phyloP scores from a whole-genome alignment of 805 yeast genomes.

The Nakazawaea wyomingensis region DNA sequence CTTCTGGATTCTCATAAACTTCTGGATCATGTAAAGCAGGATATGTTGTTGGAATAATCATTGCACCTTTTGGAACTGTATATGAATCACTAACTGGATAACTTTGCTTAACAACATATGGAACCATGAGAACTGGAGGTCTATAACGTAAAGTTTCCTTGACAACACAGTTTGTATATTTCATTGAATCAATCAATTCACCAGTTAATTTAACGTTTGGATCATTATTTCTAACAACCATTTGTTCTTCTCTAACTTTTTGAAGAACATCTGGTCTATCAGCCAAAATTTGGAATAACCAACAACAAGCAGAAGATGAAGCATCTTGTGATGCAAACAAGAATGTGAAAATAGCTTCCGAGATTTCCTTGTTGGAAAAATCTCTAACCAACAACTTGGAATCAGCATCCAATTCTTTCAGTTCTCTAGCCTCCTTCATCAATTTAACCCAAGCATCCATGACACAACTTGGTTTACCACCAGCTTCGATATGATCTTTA shows the following conservation, averaged over 20 bases:
- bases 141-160: constrained; percentile 90
- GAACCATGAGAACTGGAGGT: constrained; percentile 98
- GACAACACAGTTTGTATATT: constrained; percentile 84
- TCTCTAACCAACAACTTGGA: constrained; percentile 66
- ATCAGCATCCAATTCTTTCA: constrained; percentile 43
- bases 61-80: constrained; percentile 94
- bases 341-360: constrained; percentile 95
- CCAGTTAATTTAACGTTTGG: constrained; percentile 55
- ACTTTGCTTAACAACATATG: constrained; percentile 82
- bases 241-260: constrained; percentile 90
- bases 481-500: constrained; percentile 69
- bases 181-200: constrained; percentile 80
- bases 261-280: constrained; percentile 89
- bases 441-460: constrained; percentile 92
- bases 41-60: constrained; percentile 93
- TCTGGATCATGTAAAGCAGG: constrained; percentile 98
- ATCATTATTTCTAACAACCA: constrained; percentile 75
- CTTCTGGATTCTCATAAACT: constrained; percentile 91
- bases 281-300: constrained; percentile 95
- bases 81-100: constrained; percentile 82
- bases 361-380: constrained; percentile 84
- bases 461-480: constrained; percentile 79
- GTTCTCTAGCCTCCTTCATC: constrained; percentile 68
- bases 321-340: constrained; percentile 98
- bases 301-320: constrained; percentile 92